These are phyloP conservation scores for Phylloporus sp. DNA, from an alignment of 1,284 basidiomycete species.

Conservation along the genomic window DNA sequence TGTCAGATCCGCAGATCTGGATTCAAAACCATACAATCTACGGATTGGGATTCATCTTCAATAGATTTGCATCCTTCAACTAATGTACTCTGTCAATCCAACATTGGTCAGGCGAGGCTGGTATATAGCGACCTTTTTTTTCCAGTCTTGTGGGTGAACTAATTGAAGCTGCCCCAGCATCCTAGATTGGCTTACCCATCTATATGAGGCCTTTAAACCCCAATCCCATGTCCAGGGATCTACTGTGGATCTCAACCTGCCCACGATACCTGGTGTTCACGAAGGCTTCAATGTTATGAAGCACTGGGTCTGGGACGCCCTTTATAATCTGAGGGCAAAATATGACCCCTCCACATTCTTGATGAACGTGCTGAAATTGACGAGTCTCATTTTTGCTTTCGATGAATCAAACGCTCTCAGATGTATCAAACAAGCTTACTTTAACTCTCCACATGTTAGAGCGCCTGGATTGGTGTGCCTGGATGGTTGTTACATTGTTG, in stretches of 20 bases:
- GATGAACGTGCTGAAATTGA: conserved; percentile 37
- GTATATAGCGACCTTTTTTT: conserved; percentile 21
- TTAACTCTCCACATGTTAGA: conserved; percentile 1
- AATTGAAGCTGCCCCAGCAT: conserved; percentile 3
- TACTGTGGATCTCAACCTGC: conserved; percentile 35
- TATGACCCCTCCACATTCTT: conserved; percentile 28
- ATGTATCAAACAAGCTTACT: conserved; percentile 22
- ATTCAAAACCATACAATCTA: conserved; percentile 40
- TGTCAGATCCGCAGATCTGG: conserved; percentile 28
- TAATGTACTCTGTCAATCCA: conserved; percentile 25
- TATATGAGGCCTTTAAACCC: conserved; percentile 48
- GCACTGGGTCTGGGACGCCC: conserved; percentile 45
- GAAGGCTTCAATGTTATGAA: conserved; percentile 41
- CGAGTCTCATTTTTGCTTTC: conserved; percentile 34
- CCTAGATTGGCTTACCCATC: conserved; percentile 39
- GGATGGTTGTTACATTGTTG: conserved; percentile 36
- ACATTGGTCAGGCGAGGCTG: conserved; percentile 7
- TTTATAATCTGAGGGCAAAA: conserved; percentile 31
- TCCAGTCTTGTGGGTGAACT: too few relatives aligned
- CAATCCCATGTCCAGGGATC: conserved; percentile 43
- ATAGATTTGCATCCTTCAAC: conserved; percentile 51
- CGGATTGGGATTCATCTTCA: conserved; percentile 50
- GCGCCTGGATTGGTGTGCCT: conserved; percentile 12
- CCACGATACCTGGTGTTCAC: conserved; percentile 41
- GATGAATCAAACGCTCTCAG: conserved; percentile 29